These are phyloP conservation scores for Salvia splendens DNA, from an alignment of 257 asterid genomes.

Conservation along the genomic window DNA sequence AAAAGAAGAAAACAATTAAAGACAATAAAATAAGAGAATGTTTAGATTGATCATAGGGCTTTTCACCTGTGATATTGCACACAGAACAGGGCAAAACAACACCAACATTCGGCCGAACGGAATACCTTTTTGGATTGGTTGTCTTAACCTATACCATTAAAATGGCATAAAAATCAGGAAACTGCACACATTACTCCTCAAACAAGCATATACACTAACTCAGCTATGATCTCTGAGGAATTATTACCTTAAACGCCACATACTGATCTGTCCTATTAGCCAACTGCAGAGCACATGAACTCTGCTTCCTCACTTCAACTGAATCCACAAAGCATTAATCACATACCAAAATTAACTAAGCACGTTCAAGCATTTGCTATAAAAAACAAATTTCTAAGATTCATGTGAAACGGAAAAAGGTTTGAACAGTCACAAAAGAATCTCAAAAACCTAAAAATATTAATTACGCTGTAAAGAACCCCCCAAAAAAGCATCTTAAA, in stretches of 20 bases:
- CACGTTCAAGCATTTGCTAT: not conserved
- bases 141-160: slow-evolving; percentile 65
- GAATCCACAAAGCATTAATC: slow-evolving; percentile 34
- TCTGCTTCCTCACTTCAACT: slow-evolving; percentile 90
- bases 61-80: slow-evolving; percentile 74
- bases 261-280: slow-evolving; percentile 71
- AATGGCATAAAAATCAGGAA: slow-evolving; percentile 21
- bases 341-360: slow-evolving; percentile 11
- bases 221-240: slow-evolving; percentile 6
- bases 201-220: not conserved
- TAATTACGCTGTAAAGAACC: not conserved
- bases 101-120: slow-evolving; percentile 89
- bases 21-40: not conserved
- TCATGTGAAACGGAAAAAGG: not conserved
- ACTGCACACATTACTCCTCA: not conserved
- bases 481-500: slow-evolving; percentile 16
- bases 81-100: slow-evolving; percentile 65
- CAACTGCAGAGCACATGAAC: slow-evolving; percentile 78
- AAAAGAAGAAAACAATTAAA: not conserved
- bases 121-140: slow-evolving; percentile 80
- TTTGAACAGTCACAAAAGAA: not conserved
- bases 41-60: slow-evolving; percentile 6
- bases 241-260: slow-evolving; percentile 77
- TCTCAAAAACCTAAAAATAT: slow-evolving; percentile 14
- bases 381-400: not conserved